Conservation (phyloP, 306 rosid species). For the Medicago truncatula region DNA sequence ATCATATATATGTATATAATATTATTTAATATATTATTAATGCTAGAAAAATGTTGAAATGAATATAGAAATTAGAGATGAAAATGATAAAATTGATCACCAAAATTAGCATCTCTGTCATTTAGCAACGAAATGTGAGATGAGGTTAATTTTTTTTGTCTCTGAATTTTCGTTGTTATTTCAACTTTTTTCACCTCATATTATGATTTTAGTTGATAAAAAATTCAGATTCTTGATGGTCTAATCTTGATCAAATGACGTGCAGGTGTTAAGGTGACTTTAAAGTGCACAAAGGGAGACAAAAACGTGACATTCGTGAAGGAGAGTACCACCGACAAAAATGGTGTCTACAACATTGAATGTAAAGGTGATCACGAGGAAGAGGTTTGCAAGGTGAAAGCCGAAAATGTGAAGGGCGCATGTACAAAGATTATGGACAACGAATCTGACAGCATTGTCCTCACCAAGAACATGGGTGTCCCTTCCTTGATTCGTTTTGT, state of each 20-base stretch:
- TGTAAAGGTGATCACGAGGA: slow-evolving; percentile 51
- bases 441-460: slow-evolving; percentile 38
- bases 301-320: neutral
- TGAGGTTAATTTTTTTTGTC: too few relatives aligned
- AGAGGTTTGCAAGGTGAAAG: slow-evolving; percentile 44
- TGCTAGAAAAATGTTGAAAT: too few relatives aligned
- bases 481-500: slow-evolving; percentile 43
- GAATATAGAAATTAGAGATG: too few relatives aligned
- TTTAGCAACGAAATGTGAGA: neutral
- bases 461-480: slow-evolving; percentile 54
- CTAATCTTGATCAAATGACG: neutral
- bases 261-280: slow-evolving; percentile 45
- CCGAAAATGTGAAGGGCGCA: neutral
- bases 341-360: slow-evolving; percentile 39
- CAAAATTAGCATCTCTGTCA: too few relatives aligned
- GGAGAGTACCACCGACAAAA: slow-evolving; percentile 11
- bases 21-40: neutral
- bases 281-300: slow-evolving; percentile 41
- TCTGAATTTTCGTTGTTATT: too few relatives aligned
- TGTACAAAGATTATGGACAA: slow-evolving; percentile 36
- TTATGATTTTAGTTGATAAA: neutral
- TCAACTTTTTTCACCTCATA: neutral
- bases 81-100: neutral
- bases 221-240: neutral
- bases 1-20: neutral